Evolutionary conservation across 2,329 filamentous ascomycete species (phyloP).

Genomic region (Pseudocercospora cruenta): DNA sequence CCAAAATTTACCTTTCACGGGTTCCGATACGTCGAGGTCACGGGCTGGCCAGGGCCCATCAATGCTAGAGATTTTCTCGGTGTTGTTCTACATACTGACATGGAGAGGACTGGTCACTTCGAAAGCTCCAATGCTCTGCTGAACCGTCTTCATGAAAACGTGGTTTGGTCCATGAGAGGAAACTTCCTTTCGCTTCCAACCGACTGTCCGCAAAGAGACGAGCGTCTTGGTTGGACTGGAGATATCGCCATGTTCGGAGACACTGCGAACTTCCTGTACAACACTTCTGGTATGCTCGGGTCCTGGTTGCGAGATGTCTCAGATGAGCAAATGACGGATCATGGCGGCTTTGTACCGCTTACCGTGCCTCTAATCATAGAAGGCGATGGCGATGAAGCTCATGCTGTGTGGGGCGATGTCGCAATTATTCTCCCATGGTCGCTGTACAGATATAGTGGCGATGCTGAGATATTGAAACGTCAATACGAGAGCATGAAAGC

Average conservation of each 20-base stretch:
- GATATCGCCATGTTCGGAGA: slow-evolving; percentile 56
- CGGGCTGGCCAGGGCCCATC: slow-evolving; percentile 47
- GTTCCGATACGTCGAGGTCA: slow-evolving; percentile 57
- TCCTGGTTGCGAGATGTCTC: slow-evolving; percentile 56
- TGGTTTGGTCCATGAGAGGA: slow-evolving; percentile 60
- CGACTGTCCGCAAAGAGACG: slow-evolving; percentile 61
- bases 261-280: slow-evolving; percentile 58
- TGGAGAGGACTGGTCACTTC: slow-evolving; percentile 56
- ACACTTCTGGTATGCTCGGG: slow-evolving; percentile 55
- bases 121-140: slow-evolving; percentile 56
- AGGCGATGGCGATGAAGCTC: slow-evolving; percentile 20
- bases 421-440: slow-evolving; percentile 43
- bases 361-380: slow-evolving; percentile 24
- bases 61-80: slow-evolving; percentile 38
- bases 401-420: slow-evolving; percentile 47
- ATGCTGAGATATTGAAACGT: slow-evolving; percentile 39
- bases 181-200: slow-evolving; percentile 63
- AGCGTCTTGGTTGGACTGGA: slow-evolving; percentile 60
- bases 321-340: slow-evolving; percentile 37
- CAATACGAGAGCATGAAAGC: slow-evolving; percentile 44
- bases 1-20: slow-evolving; percentile 59
- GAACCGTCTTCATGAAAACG: slow-evolving; percentile 60
- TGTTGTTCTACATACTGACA: slow-evolving; percentile 56
- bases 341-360: slow-evolving; percentile 30
- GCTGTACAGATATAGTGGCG: slow-evolving; percentile 42